These are phyloP conservation scores for Extremus antarcticus DNA, from an alignment of 495 filamentous ascomycete species.

Conservation along the genomic window DNA sequence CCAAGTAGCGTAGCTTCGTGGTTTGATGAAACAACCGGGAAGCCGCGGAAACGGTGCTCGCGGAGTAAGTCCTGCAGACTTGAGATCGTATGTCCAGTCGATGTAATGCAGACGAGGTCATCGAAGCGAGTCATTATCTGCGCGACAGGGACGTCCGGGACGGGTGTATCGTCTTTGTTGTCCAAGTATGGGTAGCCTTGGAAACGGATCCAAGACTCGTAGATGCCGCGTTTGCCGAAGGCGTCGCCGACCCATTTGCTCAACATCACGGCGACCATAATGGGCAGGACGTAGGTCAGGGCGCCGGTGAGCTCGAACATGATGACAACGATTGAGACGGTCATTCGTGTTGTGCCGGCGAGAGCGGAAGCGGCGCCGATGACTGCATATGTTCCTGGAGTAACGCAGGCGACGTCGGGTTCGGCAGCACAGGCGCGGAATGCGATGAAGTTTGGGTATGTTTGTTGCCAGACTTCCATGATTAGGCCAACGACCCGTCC, in stretches of 20 bases:
- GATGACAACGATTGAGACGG: constrained; percentile 91
- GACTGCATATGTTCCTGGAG: constrained; percentile 89
- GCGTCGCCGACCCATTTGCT: constrained; percentile 98
- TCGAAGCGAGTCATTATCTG: constrained; percentile 89
- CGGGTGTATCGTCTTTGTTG: constrained; percentile 69
- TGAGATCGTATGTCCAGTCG: constrained; percentile 75
- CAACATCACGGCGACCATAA: constrained; percentile 99
- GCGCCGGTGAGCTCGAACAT: constrained; percentile 98
- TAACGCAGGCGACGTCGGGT: constrained; percentile 82
- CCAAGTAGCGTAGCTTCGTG: constrained; percentile 67
- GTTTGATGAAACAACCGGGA: constrained; percentile 75
- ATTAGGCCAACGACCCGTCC: constrained; percentile 86
- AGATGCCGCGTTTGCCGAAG: constrained; percentile 87
- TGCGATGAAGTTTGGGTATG: constrained; percentile 61
- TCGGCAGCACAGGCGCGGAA: constrained; percentile 61
- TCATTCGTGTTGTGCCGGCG: constrained; percentile 96
- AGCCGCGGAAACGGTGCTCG: constrained; percentile 73
- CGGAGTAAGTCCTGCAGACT: constrained; percentile 57
- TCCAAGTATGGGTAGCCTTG: constrained; percentile 95
- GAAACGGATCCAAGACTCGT: constrained; percentile 94
- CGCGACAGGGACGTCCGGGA: constrained; percentile 72
- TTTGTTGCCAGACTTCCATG: constrained; percentile 77
- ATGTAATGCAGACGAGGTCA: constrained; percentile 78
- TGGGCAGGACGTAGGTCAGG: constrained; percentile 90
- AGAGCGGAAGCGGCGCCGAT: constrained; percentile 93